Conservation (phyloP, 148 eudicot genomes). For the Rhododendron ovatum region DNA sequence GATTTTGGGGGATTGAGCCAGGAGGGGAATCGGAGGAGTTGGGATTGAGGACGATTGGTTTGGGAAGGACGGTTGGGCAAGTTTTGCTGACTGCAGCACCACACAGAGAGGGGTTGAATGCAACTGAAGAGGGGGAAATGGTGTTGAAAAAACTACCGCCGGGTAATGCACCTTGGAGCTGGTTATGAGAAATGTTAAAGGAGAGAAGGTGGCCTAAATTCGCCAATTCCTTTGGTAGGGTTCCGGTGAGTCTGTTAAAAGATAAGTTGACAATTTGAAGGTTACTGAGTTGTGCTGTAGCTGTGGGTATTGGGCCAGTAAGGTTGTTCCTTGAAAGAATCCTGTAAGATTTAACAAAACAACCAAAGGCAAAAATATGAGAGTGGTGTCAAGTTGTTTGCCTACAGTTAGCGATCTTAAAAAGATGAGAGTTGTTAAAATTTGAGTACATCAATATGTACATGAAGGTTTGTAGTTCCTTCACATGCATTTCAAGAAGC, state of each 20-base stretch:
- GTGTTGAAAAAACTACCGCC: slow-evolving; percentile 78
- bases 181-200: slow-evolving; percentile 82
- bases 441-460: background rate
- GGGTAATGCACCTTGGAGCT: slow-evolving; percentile 83
- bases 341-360: slow-evolving; percentile 37
- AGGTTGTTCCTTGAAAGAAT: slow-evolving; percentile 55
- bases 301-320: slow-evolving; percentile 59
- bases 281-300: slow-evolving; percentile 46
- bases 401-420: background rate
- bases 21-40: slow-evolving; percentile 60
- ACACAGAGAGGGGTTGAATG: slow-evolving; percentile 75
- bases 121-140: slow-evolving; percentile 61
- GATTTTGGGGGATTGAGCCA: slow-evolving; percentile 37
- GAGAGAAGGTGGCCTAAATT: slow-evolving; percentile 58
- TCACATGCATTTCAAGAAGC: background rate
- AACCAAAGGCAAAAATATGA: slow-evolving; percentile 7
- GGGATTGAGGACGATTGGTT: slow-evolving; percentile 88
- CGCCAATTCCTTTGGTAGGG: slow-evolving; percentile 68
- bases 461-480: background rate
- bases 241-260: slow-evolving; percentile 58
- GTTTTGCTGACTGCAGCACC: slow-evolving; percentile 53
- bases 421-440: background rate
- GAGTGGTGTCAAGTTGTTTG: background rate
- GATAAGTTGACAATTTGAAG: slow-evolving; percentile 69
- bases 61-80: slow-evolving; percentile 77